Evolutionary conservation across 768 basidiomycete species (phyloP), one percentile per base, ranked within the genome.

Genomic region (Mrakia hoshinonis): DNA sequence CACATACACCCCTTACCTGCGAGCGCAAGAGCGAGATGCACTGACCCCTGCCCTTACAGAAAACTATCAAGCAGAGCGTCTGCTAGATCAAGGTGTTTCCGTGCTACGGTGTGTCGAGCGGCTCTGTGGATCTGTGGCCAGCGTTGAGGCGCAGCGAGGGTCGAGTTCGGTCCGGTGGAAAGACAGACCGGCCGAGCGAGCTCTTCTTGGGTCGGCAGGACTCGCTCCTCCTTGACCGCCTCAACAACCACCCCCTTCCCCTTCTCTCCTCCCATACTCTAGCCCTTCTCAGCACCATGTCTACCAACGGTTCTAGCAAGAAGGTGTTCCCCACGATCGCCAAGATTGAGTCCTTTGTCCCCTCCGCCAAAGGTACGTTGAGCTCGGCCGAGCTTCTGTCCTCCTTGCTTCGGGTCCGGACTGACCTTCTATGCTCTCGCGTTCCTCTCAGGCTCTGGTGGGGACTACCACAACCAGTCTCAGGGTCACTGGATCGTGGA

Each of bases 281-380:
- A 11, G 3, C 15, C 31, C 13, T 29, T 36, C 18, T 36, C 1
- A 6, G 18, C 34, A 6, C 39, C 62, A 34, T 48, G 46, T 20
- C 46, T 36, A 43, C 43, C 26, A 61, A 61, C 58, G 58, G 58
- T n/a, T 34, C 58, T 31, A 61, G 22, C 34, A 61, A 61, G 4
- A 61, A 61, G 58, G 58, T 61, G 31, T 64, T 64, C 62, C 74
- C 74, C 22, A 75, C 66, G n/a, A 73, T 75, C 60, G 76, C 68
- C 64, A 76, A 74, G 73, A 75, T 81, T 68, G 80, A 81, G 74
- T 78, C 79, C 9, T 81, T 81, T 70, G 77, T 81, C 47, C 80
- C 80, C n/a, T 74, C 73, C 22, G 71, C 77, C 31, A 75, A 78
- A 65, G 80, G 80, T 31, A 6, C 43, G 43, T 43, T 15, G 7